Base-by-base conservation (phyloP, 2,329 filamentous ascomycete species). In the Allantophomopsis lycopodina region DNA sequence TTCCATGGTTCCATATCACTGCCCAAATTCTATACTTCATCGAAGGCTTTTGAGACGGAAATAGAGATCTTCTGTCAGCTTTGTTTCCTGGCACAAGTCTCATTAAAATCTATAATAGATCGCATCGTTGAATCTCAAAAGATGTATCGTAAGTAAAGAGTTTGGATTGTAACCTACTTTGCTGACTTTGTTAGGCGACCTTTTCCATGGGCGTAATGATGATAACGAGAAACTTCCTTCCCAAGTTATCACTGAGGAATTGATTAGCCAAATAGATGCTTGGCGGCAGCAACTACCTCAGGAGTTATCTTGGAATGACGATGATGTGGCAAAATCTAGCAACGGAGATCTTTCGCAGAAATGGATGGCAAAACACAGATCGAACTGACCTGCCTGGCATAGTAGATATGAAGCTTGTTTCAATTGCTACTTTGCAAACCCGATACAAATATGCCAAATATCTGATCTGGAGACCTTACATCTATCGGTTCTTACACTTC, bases 361-460 rank as follows among this genome's bases (percentile, higher is more conserved):
- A 8, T 10, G 30, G 30, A n/a, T 31, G 10, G 30, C 10, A 31
- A 31, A n/a, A n/a, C n/a, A n/a, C n/a, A n/a, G n/a, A n/a, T n/a
- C n/a, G n/a, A n/a, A n/a, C n/a, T n/a, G n/a, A n/a, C n/a, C n/a
- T n/a, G n/a, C n/a, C n/a, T 31, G 30, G 21, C 23, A 10, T 18
- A 39, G 18, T 33, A 32, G 20, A 32, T 12, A 20, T 7, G 7
- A 3, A 18, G 18, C 12, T 17, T 40, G 13, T 7, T 28, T 35
- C n/a, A 31, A 8, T 31, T n/a, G 30, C 36, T 31, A 14, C 32
- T 17, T 23, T 41, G 13, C 28, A 18, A 14, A 42, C 36, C 17
- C 31, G 40, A 12, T 42, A 42, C 28, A 39, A 42, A 16, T 42
- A 42, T 32, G 40, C 40, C 6, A 17, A 42, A 14, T 42, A 42